These are phyloP conservation scores for Hibiscus trionum DNA, from an alignment of 345 rosid species.

Conservation along the genomic window DNA sequence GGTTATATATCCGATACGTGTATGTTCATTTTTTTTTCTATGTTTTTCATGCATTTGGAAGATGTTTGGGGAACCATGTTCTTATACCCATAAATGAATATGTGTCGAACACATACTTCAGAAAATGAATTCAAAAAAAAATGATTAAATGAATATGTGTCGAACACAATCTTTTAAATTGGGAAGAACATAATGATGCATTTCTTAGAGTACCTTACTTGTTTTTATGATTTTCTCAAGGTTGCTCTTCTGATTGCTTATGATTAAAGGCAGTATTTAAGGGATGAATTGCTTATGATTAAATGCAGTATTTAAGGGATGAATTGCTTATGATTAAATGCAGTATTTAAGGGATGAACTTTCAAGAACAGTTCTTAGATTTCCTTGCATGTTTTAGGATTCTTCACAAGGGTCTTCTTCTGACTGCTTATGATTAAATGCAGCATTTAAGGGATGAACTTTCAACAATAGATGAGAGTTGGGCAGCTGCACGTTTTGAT, in stretches of 20 bases:
- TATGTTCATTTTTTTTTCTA: too few relatives aligned
- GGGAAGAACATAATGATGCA: neutral
- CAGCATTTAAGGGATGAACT: conserved; percentile 91
- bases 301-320: conserved; percentile 73
- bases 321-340: conserved; percentile 29
- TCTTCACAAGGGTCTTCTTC: neutral
- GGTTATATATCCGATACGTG: neutral
- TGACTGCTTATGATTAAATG: conserved; percentile 16
- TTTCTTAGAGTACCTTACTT: neutral
- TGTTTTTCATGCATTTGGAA: too few relatives aligned
- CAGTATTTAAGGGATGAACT: conserved; percentile 93
- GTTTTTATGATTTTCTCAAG: neutral
- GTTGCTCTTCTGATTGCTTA: conserved; percentile 2
- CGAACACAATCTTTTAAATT: neutral
- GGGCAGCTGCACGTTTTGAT: conserved; percentile 96
- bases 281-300: conserved; percentile 41
- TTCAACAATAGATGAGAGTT: conserved; percentile 73
- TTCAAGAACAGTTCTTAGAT: conserved; percentile 36
- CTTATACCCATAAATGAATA: neutral
- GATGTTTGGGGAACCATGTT: too few relatives aligned
- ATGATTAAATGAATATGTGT: neutral
- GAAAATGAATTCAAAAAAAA: neutral
- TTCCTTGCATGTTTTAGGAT: neutral
- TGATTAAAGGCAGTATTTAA: conserved; percentile 56
- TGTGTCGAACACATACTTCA: neutral